Base-by-base conservation (phyloP, 371 early-diverging fungal genomes). In the Mortierella sp. region DNA sequence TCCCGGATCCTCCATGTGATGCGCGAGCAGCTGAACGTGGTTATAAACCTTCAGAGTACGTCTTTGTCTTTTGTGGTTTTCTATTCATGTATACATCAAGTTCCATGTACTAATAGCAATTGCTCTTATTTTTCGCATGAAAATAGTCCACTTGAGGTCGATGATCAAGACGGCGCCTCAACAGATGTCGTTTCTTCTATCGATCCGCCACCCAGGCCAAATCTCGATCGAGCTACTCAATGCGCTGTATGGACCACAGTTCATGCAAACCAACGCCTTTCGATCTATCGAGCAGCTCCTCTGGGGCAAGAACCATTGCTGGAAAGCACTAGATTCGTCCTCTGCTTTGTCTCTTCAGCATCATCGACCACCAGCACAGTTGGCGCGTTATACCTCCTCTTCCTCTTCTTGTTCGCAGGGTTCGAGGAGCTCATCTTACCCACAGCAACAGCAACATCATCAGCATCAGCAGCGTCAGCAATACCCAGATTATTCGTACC, bases 201-300 rank as follows among this genome's bases (percentile, higher is more conserved):
- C 79, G 34, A 79, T 79, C 54, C 79, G 79, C 9, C 79, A 79
- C 8, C 79, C 79, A 13, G 73, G 79, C n/a, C 79, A 79, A 50
- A 74, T 79, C 24, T 79, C 79, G 52, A 74, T 79, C 11, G 79
- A 79, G 21, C 47, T 79, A 3, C 31, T 79, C 31, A 73, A 48
- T 9, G 79, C 79, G 16, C 45, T 79, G 42, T 79, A 79, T 68
- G 79, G 79, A 2, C 79, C 79, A 10, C 68, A 73, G 11, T 79
- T 79, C 42, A 68, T 79, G 42, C 74, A 79, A 21, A 73, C 79
- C 24, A 79, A 54, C 52, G 73, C 65, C 63, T 79, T 79, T 21
- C 73, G 74, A 21, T 58, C 79, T 5, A 79, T 79, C n/a, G 79
- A 79, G 42, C 79, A 79, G 34, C 54, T 79, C 11, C 79, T 79